Base-by-base conservation (phyloP, 306 rosid species). In the Canavalia gladiata region DNA sequence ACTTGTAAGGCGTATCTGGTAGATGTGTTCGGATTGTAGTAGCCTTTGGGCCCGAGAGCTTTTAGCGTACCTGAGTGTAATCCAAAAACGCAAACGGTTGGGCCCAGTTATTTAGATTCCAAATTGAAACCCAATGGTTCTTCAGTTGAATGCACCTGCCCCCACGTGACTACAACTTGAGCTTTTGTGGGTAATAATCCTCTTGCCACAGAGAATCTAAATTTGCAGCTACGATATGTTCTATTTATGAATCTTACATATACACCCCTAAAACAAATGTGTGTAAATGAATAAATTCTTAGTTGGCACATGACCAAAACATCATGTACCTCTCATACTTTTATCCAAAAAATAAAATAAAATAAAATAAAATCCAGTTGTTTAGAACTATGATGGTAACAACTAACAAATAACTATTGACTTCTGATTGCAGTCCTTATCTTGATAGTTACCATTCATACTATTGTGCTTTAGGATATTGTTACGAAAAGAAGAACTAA, bases 391-490 rank as follows among this genome's bases (percentile, higher is more conserved):
- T 43, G 79, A 58, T 47, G 2, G 7, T 62, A 31, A 46, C 62
- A 62, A 33, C 25, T n/a, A 31, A 45, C n/a, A 11, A 6, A 12
- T 12, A 42, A 45, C 45, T 47, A 60, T 75, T 75, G 6, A 42
- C 80, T 33, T 75, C 58, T 59, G 13, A 58, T 3, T 42, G 70
- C n/a, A 75, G 47, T 60, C 71, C 1, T 28, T 57, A 57, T 74
- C 68, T 30, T 74, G 79, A 74, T 25, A 56, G 28, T 57, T n/a
- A 57, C 79, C 7, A 31, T n/a, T 74, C 31, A 7, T 30, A 56
- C 62, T 47, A 18, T 49, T 34, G 49, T 76, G 72, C 72, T 34
- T 62, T 46, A 33, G 13, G 35, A 31, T 55, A 72, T 50, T 9
- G 18, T 58, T 43, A 43, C 69, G 45, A 1, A 43, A 9, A 11